These are phyloP conservation scores for Colletotrichum sp. DNA, from an alignment of 2,329 filamentous ascomycete genomes.

Conservation along the genomic window DNA sequence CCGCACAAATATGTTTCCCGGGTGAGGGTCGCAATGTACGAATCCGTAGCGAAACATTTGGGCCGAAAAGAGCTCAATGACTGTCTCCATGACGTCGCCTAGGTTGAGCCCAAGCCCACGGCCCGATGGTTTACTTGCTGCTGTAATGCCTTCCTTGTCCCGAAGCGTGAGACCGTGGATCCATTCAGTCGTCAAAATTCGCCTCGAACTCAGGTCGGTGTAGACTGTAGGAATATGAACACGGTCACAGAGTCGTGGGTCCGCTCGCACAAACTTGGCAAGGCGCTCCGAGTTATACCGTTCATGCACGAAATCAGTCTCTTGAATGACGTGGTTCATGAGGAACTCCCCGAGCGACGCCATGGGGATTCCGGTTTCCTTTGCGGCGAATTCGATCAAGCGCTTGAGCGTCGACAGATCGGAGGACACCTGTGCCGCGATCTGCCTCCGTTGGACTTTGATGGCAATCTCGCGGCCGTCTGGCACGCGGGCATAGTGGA, in stretches of 20 bases:
- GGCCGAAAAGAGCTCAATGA: slow-evolving; percentile 71
- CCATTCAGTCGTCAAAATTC: slow-evolving; percentile 76
- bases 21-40: slow-evolving; percentile 74
- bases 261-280: slow-evolving; percentile 56
- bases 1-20: slow-evolving; percentile 70
- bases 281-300: slow-evolving; percentile 68
- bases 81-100: slow-evolving; percentile 71
- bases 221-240: slow-evolving; percentile 73
- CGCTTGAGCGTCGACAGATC: slow-evolving; percentile 71
- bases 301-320: slow-evolving; percentile 73
- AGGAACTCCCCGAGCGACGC: slow-evolving; percentile 71
- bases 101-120: slow-evolving; percentile 64
- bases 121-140: slow-evolving; percentile 51
- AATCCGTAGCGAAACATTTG: slow-evolving; percentile 76
- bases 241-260: slow-evolving; percentile 62
- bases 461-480: slow-evolving; percentile 68
- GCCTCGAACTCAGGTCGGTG: slow-evolving; percentile 59
- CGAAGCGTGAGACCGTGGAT: slow-evolving; percentile 71
- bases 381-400: slow-evolving; percentile 20
- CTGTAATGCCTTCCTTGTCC: slow-evolving; percentile 69
- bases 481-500: slow-evolving; percentile 69
- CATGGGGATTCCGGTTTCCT: slow-evolving; percentile 65
- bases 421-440: slow-evolving; percentile 68
- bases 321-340: slow-evolving; percentile 66
- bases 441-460: slow-evolving; percentile 74